Conservation (phyloP, 2,329 filamentous ascomycete species). For the Penicillium sp. region DNA sequence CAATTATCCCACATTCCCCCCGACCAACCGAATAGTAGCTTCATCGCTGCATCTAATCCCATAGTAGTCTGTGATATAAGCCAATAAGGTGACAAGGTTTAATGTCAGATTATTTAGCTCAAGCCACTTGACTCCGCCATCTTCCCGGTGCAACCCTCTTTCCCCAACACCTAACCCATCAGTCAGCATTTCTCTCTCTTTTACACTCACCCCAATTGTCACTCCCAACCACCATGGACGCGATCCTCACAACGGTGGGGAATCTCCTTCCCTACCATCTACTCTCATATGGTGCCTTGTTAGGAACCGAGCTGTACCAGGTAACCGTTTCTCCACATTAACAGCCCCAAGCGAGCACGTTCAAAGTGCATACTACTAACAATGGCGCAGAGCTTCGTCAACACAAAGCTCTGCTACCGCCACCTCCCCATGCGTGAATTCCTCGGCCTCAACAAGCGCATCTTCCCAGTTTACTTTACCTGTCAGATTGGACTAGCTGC, state of each 20-base stretch:
- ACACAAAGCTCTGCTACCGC: slow-evolving; percentile 41
- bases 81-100: no score
- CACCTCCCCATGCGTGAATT: slow-evolving; percentile 39
- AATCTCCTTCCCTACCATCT: slow-evolving; percentile 37
- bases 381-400: slow-evolving; percentile 36
- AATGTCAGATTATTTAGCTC: no score
- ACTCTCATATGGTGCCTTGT: slow-evolving; percentile 40
- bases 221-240: slow-evolving; percentile 8
- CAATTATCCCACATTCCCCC: no score
- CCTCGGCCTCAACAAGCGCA: slow-evolving; percentile 38
- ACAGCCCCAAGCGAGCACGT: neutral
- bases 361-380: neutral
- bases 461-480: slow-evolving; percentile 44
- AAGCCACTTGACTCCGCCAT: neutral
- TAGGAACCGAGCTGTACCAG: slow-evolving; percentile 42
- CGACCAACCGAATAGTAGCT: no score
- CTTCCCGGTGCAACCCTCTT: neutral
- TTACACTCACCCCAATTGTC: neutral
- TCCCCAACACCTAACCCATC: neutral
- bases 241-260: slow-evolving; percentile 7
- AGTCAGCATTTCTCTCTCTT: neutral
- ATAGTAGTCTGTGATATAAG: no score
- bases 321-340: slow-evolving; percentile 2
- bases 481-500: slow-evolving; percentile 37
- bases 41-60: no score